phyloP scores from a whole-genome alignment of 768 basidiomycete genomes.

The Trametes coccinea region DNA sequence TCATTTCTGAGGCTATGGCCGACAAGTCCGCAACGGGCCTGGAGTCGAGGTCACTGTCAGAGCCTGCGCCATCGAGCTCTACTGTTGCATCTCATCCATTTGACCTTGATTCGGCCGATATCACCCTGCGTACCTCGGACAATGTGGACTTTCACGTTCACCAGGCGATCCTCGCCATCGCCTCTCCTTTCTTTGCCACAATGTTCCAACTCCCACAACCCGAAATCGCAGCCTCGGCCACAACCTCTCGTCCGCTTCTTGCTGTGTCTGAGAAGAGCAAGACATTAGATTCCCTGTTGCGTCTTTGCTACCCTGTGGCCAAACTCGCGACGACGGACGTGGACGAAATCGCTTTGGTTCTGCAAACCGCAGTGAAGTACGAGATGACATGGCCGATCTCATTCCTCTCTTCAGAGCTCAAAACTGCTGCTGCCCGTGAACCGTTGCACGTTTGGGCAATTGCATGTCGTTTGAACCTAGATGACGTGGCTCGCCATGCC shows the following conservation, averaged over 20 bases:
- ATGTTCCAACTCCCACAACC: conserved; percentile 25
- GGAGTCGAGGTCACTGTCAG: too few species aligned
- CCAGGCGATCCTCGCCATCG: conserved; percentile 8
- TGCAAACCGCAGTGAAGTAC: conserved; percentile 31
- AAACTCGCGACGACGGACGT: conserved; percentile 12
- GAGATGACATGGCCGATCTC: conserved; percentile 7
- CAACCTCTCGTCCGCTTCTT: conserved; percentile 22
- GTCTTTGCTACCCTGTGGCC: conserved; percentile 37
- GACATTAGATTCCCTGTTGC: conserved; percentile 21
- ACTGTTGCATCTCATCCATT: conserved; percentile 13
- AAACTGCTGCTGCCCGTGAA: neutral
- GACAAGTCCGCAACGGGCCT: too few species aligned
- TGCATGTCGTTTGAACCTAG: conserved; percentile 2
- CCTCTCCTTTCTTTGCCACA: conserved; percentile 21
- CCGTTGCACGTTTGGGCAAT: conserved; percentile 6
- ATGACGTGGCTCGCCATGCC: neutral
- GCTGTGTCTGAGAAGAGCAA: conserved; percentile 17
- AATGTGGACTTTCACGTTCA: conserved; percentile 24
- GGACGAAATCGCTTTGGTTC: neutral
- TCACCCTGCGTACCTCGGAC: conserved; percentile 23
- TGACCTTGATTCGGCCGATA: conserved; percentile 16
- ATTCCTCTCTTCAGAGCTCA: neutral
- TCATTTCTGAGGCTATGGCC: too few species aligned
- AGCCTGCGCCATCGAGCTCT: neutral
- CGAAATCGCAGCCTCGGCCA: too few species aligned